Evolutionary conservation across 306 rosid genomes (phyloP), one percentile per base, ranked within the genome.

Genomic region (Pueraria montana): DNA sequence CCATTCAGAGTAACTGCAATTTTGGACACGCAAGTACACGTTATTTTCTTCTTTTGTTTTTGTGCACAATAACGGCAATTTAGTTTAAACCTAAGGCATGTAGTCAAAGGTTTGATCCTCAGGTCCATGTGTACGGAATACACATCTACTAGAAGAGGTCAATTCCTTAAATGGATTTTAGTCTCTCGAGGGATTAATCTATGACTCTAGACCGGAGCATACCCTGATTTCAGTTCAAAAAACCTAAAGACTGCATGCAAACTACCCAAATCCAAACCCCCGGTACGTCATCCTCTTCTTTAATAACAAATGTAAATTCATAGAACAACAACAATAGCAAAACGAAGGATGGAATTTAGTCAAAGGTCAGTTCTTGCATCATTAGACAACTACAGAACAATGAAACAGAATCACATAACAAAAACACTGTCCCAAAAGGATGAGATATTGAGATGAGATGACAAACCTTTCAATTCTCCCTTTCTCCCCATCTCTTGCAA

Each of bases 381-480:
- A 50, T n/a, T 18, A 74, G n/a, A 59, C 38, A 78, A 67, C 49
- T 11, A 76, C 10, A 77, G 45, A 34, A 38, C 42, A 66, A 14
- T 11, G 6, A 71, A 62, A 61, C 5, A 66, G 1, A 24, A 53
- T 0, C 42, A 17, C 11, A 64, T 2, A 30, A 78, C 1, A 63
- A 46, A 52, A 66, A 1, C 2, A n/a, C 6, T 16, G 6, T 2
- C 18, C n/a, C 18, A 45, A 23, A 23, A 40, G 27, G 11, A 0
- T 61, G 67, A 59, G 5, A 21, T n/a, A n/a, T n/a, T 2, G 40
- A 43, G 74, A 43, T 38, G 38, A 87, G 81, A 74, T 6, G 38
- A 86, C 87, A 85, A 79, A 96, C 99, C 98, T 92, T 84, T 96
- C 70, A 96, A 78, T 81, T 92, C 91, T 27, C 97, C 93, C 53